phyloP scores from a whole-genome alignment of 768 basidiomycete genomes.

The Termitomyces sp. region DNA sequence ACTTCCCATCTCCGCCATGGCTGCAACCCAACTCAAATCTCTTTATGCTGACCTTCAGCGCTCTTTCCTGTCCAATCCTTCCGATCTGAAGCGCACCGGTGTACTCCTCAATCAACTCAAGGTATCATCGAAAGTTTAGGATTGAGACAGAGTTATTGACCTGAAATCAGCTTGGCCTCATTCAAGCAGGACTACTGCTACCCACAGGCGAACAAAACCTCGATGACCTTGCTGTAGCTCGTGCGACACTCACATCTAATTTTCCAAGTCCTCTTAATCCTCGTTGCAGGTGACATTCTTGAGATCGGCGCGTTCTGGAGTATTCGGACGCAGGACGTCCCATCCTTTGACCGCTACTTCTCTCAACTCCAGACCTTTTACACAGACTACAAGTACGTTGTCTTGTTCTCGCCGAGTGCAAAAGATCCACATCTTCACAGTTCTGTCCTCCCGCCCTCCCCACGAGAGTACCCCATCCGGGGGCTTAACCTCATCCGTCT shows the following conservation, averaged over 20 bases:
- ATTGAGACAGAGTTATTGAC: conserved; percentile 1
- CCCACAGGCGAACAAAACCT: conserved; percentile 61
- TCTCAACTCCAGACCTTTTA: conserved; percentile 89
- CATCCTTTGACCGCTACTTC: conserved; percentile 94
- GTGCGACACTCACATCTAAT: conserved; percentile 26
- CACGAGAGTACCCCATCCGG: conserved; percentile 81
- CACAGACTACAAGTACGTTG: conserved; percentile 65
- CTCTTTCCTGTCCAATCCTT: conserved; percentile 58
- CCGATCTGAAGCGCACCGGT: conserved; percentile 64
- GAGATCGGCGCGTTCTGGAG: conserved; percentile 96
- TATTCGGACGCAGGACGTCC: conserved; percentile 80
- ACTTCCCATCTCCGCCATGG: conserved; percentile 30
- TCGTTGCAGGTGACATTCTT: conserved; percentile 73
- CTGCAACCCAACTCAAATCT: conserved; percentile 44
- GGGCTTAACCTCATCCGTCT: conserved; percentile 93
- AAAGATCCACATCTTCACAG: conserved; percentile 26
- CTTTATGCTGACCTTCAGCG: conserved; percentile 64
- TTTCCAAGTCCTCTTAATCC: not conserved
- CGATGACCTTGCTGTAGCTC: conserved; percentile 67
- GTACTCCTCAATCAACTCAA: conserved; percentile 66
- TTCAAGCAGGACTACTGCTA: conserved; percentile 69
- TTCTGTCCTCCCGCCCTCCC: conserved; percentile 72
- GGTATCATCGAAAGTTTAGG: conserved; percentile 30
- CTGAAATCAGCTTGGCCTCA: conserved; percentile 57
- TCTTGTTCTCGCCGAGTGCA: not conserved